Percentiles rank a stretch among this genome's conserved stretches.
Conservation (phyloP, 257 asterid genomes). For the Avicennia marina region DNA sequence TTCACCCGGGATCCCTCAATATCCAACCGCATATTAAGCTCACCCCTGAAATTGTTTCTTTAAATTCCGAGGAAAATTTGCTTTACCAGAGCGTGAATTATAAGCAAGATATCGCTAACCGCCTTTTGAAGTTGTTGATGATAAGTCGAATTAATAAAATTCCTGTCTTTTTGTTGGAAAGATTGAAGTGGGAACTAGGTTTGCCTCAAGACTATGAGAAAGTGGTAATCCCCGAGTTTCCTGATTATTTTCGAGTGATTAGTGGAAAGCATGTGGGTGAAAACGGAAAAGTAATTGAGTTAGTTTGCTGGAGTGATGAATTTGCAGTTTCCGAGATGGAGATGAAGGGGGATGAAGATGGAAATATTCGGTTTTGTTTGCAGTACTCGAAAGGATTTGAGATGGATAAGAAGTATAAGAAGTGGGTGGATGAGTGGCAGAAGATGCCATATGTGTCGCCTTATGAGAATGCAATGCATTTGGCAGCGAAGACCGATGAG, state of each 20-base stretch:
- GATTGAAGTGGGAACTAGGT: slow-evolving; percentile 79
- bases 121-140: slow-evolving; percentile 86
- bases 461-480: slow-evolving; percentile 56
- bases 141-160: slow-evolving; percentile 55
- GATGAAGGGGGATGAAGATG: slow-evolving; percentile 32
- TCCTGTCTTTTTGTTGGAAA: slow-evolving; percentile 50
- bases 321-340: slow-evolving; percentile 65
- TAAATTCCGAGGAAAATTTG: slow-evolving; percentile 54
- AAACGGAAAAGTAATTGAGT: slow-evolving; percentile 45
- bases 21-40: slow-evolving; percentile 77
- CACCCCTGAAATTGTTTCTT: slow-evolving; percentile 37
- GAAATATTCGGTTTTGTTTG: slow-evolving; percentile 34
- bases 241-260: slow-evolving; percentile 67
- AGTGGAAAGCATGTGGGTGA: slow-evolving; percentile 19
- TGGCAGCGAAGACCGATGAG: slow-evolving; percentile 49
- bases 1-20: slow-evolving; percentile 51
- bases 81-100: slow-evolving; percentile 47
- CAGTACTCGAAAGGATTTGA: slow-evolving; percentile 61
- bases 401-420: slow-evolving; percentile 80
- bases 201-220: slow-evolving; percentile 56
- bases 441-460: slow-evolving; percentile 83
- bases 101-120: slow-evolving; percentile 57
- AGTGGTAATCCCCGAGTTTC: slow-evolving; percentile 70
- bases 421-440: slow-evolving; percentile 91
- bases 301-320: slow-evolving; percentile 85